Conservation (phyloP, 2,329 filamentous ascomycete genomes). For the Penicillium paneum region DNA sequence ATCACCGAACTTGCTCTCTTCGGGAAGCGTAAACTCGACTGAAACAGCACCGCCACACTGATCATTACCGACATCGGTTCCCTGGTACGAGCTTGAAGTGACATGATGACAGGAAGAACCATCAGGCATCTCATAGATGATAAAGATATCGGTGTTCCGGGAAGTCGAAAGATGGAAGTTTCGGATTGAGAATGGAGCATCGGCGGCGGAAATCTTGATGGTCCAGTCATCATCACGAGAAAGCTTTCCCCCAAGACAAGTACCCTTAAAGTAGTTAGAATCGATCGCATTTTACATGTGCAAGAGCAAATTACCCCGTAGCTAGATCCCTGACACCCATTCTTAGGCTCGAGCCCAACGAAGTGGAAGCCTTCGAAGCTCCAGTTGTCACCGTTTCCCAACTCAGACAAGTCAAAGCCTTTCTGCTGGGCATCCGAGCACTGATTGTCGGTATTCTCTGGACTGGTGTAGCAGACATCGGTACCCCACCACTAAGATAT, state of each 20-base stretch:
- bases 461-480: slow-evolving; percentile 59
- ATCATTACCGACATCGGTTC: slow-evolving; percentile 70
- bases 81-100: slow-evolving; percentile 61
- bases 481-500: slow-evolving; percentile 45
- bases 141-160: slow-evolving; percentile 73
- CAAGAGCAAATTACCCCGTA: slow-evolving; percentile 42
- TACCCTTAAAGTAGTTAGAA: slow-evolving; percentile 41
- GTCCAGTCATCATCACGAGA: slow-evolving; percentile 50
- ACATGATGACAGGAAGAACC: slow-evolving; percentile 76
- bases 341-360: slow-evolving; percentile 65
- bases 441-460: slow-evolving; percentile 70
- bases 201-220: slow-evolving; percentile 12
- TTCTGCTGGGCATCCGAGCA: slow-evolving; percentile 64
- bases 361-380: slow-evolving; percentile 70
- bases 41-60: slow-evolving; percentile 87
- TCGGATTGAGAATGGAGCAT: slow-evolving; percentile 64
- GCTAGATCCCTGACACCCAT: slow-evolving; percentile 38
- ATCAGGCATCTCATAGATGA: slow-evolving; percentile 80
- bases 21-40: slow-evolving; percentile 65
- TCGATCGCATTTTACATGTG: background rate
- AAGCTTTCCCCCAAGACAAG: slow-evolving; percentile 59
- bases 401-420: slow-evolving; percentile 68
- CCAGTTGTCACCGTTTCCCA: slow-evolving; percentile 58
- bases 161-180: slow-evolving; percentile 69
- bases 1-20: slow-evolving; percentile 52